Percentiles rank a stretch among this genome's conserved stretches.
Evolutionary conservation across 495 filamentous ascomycete genomes (phyloP).

Genomic region (Hypoxylon rickii): DNA sequence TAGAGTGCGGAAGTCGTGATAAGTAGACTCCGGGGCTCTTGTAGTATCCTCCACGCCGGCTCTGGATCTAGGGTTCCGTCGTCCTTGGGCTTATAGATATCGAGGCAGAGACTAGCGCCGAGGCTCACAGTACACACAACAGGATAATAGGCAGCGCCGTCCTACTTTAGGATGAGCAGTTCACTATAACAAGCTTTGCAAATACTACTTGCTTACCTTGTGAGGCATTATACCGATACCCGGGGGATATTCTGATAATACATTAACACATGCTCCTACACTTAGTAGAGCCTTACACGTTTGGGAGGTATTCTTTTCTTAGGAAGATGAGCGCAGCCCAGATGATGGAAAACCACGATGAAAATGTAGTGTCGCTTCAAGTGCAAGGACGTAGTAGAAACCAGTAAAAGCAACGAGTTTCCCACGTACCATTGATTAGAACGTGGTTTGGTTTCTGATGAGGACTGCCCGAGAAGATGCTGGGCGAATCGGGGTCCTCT

Average conservation of each 20-base stretch:
- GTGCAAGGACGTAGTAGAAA: neutral
- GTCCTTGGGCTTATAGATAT: constrained; percentile 71
- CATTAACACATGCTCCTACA: constrained; percentile 19
- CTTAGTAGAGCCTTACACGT: neutral
- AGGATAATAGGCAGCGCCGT: constrained; percentile 83
- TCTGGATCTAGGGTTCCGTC: constrained; percentile 50
- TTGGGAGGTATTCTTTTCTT: constrained; percentile 4
- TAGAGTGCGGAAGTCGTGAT: constrained; percentile 73
- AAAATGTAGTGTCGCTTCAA: too few relatives aligned
- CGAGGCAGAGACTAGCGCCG: constrained; percentile 74
- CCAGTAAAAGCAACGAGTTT: neutral
- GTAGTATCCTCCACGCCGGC: constrained; percentile 72
- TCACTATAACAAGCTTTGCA: constrained; percentile 1
- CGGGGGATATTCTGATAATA: constrained; percentile 68
- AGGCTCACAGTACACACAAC: constrained; percentile 91
- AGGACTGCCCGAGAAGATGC: constrained; percentile 72
- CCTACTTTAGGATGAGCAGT: constrained; percentile 43
- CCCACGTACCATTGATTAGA: constrained; percentile 67
- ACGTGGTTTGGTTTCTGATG: constrained; percentile 86
- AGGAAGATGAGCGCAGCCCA: too few relatives aligned
- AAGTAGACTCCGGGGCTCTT: constrained; percentile 83
- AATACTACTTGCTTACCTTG: constrained; percentile 53
- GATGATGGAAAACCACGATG: too few relatives aligned
- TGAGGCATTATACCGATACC: constrained; percentile 96
- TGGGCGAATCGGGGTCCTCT: constrained; percentile 24